Evolutionary conservation across 371 early-diverging fungal genomes (phyloP).

Genomic region (Coemansia linderi): DNA sequence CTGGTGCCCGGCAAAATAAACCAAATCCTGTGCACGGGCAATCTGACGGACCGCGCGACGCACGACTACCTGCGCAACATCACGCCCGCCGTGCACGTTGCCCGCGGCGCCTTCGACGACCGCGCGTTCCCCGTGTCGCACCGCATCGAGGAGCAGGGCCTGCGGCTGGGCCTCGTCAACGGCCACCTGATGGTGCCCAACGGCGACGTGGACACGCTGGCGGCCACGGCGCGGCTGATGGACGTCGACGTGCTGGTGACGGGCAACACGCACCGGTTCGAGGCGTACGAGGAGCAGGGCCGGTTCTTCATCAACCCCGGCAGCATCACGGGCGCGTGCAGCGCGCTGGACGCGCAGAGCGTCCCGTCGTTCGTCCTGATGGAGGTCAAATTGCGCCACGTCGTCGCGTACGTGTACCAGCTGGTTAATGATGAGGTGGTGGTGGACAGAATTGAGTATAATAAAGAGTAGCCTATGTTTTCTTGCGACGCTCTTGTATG

Average conservation of each 20-base stretch:
- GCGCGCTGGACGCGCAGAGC: constrained; percentile 53
- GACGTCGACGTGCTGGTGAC: constrained; percentile 87
- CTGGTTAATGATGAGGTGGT: constrained; percentile 87
- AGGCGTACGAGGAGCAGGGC: constrained; percentile 87
- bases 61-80: constrained; percentile 85
- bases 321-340: constrained; percentile 86
- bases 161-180: constrained; percentile 83
- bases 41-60: constrained; percentile 78
- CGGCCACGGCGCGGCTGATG: constrained; percentile 80
- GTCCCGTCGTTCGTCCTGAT: constrained; percentile 92
- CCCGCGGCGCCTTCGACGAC: constrained; percentile 85
- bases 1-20: constrained; percentile 93
- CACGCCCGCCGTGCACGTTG: constrained; percentile 74
- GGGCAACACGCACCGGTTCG: constrained; percentile 88
- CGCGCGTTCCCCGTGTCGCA: constrained; percentile 63
- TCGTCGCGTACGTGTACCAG: constrained; percentile 90
- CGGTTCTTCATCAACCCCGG: constrained; percentile 94
- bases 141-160: constrained; percentile 72
- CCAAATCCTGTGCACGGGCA: constrained; percentile 91
- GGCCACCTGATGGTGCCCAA: constrained; percentile 86
- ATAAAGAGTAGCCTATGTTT: neutral
- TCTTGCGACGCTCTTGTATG: constrained; percentile 21
- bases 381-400: constrained; percentile 80
- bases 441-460: constrained; percentile 81
- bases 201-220: constrained; percentile 79